Base-by-base conservation (phyloP, 495 filamentous ascomycete species). In the Xylaria longipes region DNA sequence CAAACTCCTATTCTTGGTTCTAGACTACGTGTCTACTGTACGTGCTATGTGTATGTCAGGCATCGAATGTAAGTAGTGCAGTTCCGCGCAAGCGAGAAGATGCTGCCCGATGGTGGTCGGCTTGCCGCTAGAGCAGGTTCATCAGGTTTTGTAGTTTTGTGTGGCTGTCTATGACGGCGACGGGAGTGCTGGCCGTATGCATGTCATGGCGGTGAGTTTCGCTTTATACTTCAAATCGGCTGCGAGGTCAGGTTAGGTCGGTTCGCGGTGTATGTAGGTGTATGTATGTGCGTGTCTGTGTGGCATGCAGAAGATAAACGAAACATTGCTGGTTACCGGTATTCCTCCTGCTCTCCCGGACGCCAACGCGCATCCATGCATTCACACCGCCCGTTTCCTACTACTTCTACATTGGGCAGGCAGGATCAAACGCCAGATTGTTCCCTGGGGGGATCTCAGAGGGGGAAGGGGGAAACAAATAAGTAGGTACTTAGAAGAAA, bases 171-270 rank as follows among this genome's bases (percentile, higher is more conserved):
- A 61, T 29, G 41, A 54, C 37, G 39, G 67, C 41, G 25, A 63
- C 68, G 46, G 68, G 35, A 56, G 68, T 46, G 68, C 37, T 35
- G 37, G 58, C 68, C 33, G 68, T 52, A 56, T 70, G 65, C 65
- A 67, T 31, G 22, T 64, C 68, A 70, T 64, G 68, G 68, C 68
- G 68, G 68, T 70, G 68, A 70, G 68, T 70, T 70, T 70, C 27
- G 68, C 54, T 48, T 60, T n/a, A 45, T 61, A 60, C 56, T 50
- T n/a, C 22, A 14, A 17, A 67, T 67, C 33, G 46, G 33, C 48
- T 9, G 29, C 43, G 41, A 48, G 62, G 43, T 48, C 62, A 65
- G 62, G 22, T 65, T 22, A 35, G 43, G 41, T 50, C 27, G 20
- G 29, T 48, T 67, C 48, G 65, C 46, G 65, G 65, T 67, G 65